Evolutionary conservation across 2,329 filamentous ascomycete species (phyloP), one percentile per base, ranked within the genome.

Genomic region (Aspergillus sp.): DNA sequence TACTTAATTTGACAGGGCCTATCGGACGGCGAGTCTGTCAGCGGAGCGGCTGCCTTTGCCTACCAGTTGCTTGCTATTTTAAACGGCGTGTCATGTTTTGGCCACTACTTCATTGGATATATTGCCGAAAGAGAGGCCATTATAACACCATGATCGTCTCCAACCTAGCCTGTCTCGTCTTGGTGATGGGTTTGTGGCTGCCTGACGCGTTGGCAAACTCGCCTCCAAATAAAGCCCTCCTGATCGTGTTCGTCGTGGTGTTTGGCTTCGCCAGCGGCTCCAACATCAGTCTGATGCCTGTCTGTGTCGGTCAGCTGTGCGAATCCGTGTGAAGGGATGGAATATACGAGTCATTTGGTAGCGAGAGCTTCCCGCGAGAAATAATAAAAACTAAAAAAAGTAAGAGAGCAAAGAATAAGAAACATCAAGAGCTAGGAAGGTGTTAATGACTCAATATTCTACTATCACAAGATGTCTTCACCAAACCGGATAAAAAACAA

Each of bases 51-150:
- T 19, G 19, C 47, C 2, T 39, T 67, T 1, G 52, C 64, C 3
- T 67, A 66, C 42, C 33, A 56, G n/a, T 57, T 66, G 12, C 50
- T 64, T 5, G 52, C 59, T 0, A 58, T 67, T 29, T 49, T 67
- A 9, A 68, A 68, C 19, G 55, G 52, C 1, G 57, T 54, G 3
- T 56, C 59, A 1, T 55, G 66, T 12, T 53, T 55, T 1, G 65
- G 66, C n/a, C 57, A 65, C 3, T 49, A 52, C 8, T 10, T 69
- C 2, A 62, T 63, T 0, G 64, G 63, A 1, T 56, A 59, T 6
- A 27, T 64, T 0, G 62, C 64, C 1, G 66, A 69, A 48, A 49
- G 4, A 50, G 57, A 1, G 65, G 66, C 12, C 57, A 60, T 3
- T 64, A 64, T 34, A 65, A 64, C 19, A 49, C 54, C 5, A 60